Conservation (phyloP, 306 rosid genomes). For the peach (Prunus persica) region Prunus_persica_NCBIv2 NC_034015.1:16614001-16614500, state of each 20-base stretch:
- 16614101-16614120: conserved; percentile 29
- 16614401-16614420: background rate
- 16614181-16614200: background rate
- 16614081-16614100: conserved; percentile 29
- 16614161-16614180: conserved; percentile 30
- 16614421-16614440: background rate
- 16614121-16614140: conserved; percentile 52
- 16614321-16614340: background rate
- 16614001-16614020: conserved; percentile 54
- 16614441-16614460: conserved; percentile 14
- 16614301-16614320: background rate
- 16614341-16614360: background rate
- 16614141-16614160: conserved; percentile 87
- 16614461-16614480: conserved; percentile 75
- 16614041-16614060: conserved; percentile 31
- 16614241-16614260: background rate
- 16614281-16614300: background rate
- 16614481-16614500: conserved; percentile 60
- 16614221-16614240: background rate
- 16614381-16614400: background rate
- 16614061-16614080: conserved; percentile 31
- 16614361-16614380: background rate
- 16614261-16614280: background rate
- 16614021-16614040: conserved; percentile 30
- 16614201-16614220: background rate